Percentiles rank a stretch among this genome's conserved stretches.
These are phyloP conservation scores for Saitoella complicata DNA, from an alignment of 805 yeast species.

Conservation along the genomic window DNA sequence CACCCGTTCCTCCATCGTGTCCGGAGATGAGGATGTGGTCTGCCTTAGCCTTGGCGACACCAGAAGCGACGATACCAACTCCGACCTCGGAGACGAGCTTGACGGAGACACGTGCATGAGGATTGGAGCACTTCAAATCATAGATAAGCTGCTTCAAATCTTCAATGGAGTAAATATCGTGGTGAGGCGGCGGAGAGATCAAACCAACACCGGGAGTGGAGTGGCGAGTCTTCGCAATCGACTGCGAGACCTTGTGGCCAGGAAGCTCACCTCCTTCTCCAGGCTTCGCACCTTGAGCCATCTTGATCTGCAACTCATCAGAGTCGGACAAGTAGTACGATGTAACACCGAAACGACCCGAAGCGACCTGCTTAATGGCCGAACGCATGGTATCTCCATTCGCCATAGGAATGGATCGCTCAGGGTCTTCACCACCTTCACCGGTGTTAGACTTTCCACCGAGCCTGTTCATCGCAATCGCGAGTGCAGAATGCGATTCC, in stretches of 20 bases:
- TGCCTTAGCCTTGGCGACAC: constrained; percentile 98
- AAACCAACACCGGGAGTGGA: constrained; percentile 94
- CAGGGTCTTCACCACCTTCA: constrained; percentile 98
- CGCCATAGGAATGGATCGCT: constrained; percentile 59
- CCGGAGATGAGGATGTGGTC: constrained; percentile 92
- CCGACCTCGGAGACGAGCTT: constrained; percentile 96
- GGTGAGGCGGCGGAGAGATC: constrained; percentile 97
- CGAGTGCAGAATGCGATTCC: constrained; percentile 96
- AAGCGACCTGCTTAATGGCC: constrained; percentile 95
- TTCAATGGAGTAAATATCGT: constrained; percentile 94
- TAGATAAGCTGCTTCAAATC: constrained; percentile 92
- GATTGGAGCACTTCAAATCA: constrained; percentile 92
- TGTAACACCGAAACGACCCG: constrained; percentile 96
- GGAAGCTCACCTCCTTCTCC: constrained; percentile 99
- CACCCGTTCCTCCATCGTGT: constrained; percentile 99
- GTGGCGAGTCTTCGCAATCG: constrained; percentile 88
- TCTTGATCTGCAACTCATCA: constrained; percentile 91
- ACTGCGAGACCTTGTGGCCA: constrained; percentile 75
- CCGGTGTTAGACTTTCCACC: constrained; percentile 98
- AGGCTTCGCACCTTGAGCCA: constrained; percentile 99
- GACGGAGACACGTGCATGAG: constrained; percentile 92
- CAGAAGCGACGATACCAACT: constrained; percentile 97
- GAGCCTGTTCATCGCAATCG: constrained; percentile 94
- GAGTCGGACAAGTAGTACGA: constrained; percentile 89
- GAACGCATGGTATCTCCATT: constrained; percentile 98